These are phyloP conservation scores for Austropuccinia psidii DNA, from an alignment of 1,284 basidiomycete species.

Conservation along the genomic window DNA sequence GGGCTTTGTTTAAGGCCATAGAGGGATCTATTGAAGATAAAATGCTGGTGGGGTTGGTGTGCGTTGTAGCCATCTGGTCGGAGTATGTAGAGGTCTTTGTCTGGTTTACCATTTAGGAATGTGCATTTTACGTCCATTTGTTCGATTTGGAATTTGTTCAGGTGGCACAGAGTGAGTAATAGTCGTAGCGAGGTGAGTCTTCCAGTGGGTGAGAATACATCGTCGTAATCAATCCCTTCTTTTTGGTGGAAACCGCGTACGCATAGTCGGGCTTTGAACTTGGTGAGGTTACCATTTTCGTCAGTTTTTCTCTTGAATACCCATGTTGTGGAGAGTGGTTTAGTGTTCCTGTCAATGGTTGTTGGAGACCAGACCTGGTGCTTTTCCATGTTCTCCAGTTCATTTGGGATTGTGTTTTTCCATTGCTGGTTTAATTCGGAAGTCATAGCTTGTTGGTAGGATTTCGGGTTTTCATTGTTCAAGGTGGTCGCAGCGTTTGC, in stretches of 20 bases:
- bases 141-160: constrained; percentile 10
- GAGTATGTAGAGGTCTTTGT: not conserved
- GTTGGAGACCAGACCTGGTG: not conserved
- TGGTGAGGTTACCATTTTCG: constrained; percentile 38
- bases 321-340: not conserved
- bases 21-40: not conserved
- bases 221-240: constrained; percentile 32
- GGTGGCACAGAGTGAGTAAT: constrained; percentile 32
- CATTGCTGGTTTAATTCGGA: not conserved
- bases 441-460: not conserved
- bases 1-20: not conserved
- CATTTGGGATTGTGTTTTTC: not conserved
- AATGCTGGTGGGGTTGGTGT: not conserved
- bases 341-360: constrained; percentile 40
- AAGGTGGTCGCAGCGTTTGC: no score
- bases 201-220: constrained; percentile 35
- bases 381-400: not conserved
- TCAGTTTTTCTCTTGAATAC: not conserved
- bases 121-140: constrained; percentile 36
- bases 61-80: not conserved
- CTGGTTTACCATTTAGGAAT: constrained; percentile 36
- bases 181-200: constrained; percentile 9
- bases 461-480: not conserved
- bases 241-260: constrained; percentile 35
- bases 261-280: constrained; percentile 39